Conservation (phyloP, 2,329 filamentous ascomycete species). For the Diaporthe velutina region DNA sequence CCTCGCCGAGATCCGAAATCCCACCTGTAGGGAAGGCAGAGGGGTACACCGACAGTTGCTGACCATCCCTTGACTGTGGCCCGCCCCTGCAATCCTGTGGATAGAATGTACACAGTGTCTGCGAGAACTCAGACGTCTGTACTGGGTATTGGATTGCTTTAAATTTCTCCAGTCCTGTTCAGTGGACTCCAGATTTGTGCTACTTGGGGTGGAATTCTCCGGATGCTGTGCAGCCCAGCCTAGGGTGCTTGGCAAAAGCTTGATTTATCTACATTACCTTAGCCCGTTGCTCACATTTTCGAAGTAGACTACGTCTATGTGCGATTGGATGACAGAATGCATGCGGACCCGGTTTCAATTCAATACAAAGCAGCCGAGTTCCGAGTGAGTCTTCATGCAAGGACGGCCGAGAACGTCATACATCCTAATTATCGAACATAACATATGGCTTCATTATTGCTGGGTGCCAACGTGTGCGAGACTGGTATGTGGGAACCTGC, state of each 20-base stretch:
- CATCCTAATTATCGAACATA: not conserved
- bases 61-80: not conserved
- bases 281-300: not conserved
- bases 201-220: slow-evolving; percentile 1
- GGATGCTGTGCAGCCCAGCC: not conserved
- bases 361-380: not conserved
- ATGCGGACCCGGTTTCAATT: not conserved
- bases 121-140: not conserved
- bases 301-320: not conserved
- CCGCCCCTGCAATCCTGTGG: not conserved
- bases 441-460: not conserved
- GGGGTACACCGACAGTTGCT: not conserved
- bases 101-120: slow-evolving; percentile 9
- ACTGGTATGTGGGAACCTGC: no score
- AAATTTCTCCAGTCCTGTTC: not conserved
- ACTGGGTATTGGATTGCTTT: not conserved
- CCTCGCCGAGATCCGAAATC: slow-evolving; percentile 29
- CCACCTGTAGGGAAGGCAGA: slow-evolving; percentile 1
- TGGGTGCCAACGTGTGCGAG: not conserved
- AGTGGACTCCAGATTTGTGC: not conserved
- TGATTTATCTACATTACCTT: slow-evolving; percentile 12
- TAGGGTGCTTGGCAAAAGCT: slow-evolving; percentile 25
- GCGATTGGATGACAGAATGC: not conserved
- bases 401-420: not conserved
- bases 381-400: not conserved